A percentile compares a stretch with the other conserved stretches of the same genome.
Conservation (phyloP, 2,329 filamentous ascomycete species). For the Epichloe sibirici region DNA sequence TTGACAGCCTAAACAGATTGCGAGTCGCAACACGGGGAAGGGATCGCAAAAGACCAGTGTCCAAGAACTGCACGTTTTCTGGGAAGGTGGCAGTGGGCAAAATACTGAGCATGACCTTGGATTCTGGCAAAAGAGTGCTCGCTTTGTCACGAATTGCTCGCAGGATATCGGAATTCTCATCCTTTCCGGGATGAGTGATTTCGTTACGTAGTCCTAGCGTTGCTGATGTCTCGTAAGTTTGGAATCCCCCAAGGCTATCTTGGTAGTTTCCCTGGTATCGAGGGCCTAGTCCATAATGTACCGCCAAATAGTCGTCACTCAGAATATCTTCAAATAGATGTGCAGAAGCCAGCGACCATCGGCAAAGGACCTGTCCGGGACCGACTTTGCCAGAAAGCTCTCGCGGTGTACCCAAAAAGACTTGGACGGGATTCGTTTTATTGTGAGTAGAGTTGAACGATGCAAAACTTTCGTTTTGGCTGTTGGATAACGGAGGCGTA, state of each 20-base stretch:
- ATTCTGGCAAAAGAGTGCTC: slow-evolving; percentile 68
- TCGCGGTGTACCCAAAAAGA: slow-evolving; percentile 84
- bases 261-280: slow-evolving; percentile 95
- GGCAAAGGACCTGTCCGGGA: slow-evolving; percentile 58
- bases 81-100: slow-evolving; percentile 70
- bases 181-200: slow-evolving; percentile 75
- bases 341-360: slow-evolving; percentile 82
- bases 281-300: slow-evolving; percentile 80
- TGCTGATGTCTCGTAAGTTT: slow-evolving; percentile 90
- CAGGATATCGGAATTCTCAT: slow-evolving; percentile 84
- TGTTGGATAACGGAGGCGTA: slow-evolving; percentile 52
- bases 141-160: slow-evolving; percentile 79
- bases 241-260: slow-evolving; percentile 87
- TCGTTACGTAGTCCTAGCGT: slow-evolving; percentile 86
- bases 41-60: slow-evolving; percentile 62
- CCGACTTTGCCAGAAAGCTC: slow-evolving; percentile 71
- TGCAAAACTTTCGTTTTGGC: slow-evolving; percentile 55
- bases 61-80: slow-evolving; percentile 67
- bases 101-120: slow-evolving; percentile 70
- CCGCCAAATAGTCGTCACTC: slow-evolving; percentile 83
- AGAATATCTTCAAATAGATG: slow-evolving; percentile 79
- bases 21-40: slow-evolving; percentile 63
- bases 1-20: slow-evolving; percentile 32
- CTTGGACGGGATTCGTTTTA: slow-evolving; percentile 64
- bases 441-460: slow-evolving; percentile 48